Percentiles rank a stretch among this genome's conserved stretches.
Evolutionary conservation across 306 rosid species (phyloP).

Genomic region (Cucumis melo): DNA sequence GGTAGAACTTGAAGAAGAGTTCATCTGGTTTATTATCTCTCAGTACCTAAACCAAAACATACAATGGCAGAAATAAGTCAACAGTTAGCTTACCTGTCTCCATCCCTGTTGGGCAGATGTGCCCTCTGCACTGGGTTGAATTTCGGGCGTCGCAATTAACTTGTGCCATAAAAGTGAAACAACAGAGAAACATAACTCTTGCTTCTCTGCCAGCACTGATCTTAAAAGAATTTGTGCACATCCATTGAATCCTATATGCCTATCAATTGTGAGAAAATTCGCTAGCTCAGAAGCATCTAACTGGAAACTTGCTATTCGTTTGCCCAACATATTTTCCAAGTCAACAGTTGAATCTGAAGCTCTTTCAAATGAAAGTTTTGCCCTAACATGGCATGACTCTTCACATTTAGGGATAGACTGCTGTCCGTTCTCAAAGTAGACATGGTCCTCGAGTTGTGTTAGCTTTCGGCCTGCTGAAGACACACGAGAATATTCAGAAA

Average conservation of each 20-base stretch:
- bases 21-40: neutral
- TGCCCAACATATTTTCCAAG: slow-evolving; percentile 36
- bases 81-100: slow-evolving; percentile 59
- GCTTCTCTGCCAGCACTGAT: slow-evolving; percentile 74
- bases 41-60: neutral
- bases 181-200: slow-evolving; percentile 87
- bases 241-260: slow-evolving; percentile 84
- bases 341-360: slow-evolving; percentile 34
- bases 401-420: slow-evolving; percentile 22
- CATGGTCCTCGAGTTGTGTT: slow-evolving; percentile 26
- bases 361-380: slow-evolving; percentile 23
- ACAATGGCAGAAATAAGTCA: neutral
- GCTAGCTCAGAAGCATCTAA: slow-evolving; percentile 89
- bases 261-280: slow-evolving; percentile 88
- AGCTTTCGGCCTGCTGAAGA: slow-evolving; percentile 28
- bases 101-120: slow-evolving; percentile 99
- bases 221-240: slow-evolving; percentile 68
- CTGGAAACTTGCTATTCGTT: slow-evolving; percentile 52
- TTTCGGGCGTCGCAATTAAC: slow-evolving; percentile 85
- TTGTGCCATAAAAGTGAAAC: slow-evolving; percentile 95
- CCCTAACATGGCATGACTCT: slow-evolving; percentile 27
- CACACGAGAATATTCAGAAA: slow-evolving; percentile 36
- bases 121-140: slow-evolving; percentile 80
- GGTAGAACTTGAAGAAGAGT: neutral
- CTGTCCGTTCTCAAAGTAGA: slow-evolving; percentile 36